These are phyloP conservation scores for Thuidium tamariscinum DNA, from an alignment of 225 moss, liverwort and hornwort species.

Conservation along the genomic window DNA sequence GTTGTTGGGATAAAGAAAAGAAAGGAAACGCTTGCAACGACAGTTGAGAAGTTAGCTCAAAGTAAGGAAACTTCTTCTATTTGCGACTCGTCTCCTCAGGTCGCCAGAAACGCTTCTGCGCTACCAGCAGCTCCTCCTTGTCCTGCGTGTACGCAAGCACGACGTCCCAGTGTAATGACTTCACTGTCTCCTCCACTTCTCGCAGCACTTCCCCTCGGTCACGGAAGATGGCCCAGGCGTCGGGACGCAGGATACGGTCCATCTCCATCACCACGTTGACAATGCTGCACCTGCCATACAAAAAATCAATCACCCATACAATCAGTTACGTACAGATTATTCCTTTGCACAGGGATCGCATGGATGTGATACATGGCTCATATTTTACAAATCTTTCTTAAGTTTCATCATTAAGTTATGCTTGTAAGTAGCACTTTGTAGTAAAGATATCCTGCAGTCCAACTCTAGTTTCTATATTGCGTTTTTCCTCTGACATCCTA, in stretches of 20 bases:
- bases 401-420: background rate
- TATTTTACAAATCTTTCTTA: background rate
- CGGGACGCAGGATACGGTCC: conserved; percentile 81
- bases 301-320: background rate
- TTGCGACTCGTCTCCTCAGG: conserved; percentile 8
- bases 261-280: conserved; percentile 66
- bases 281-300: conserved; percentile 48
- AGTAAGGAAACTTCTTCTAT: background rate
- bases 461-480: background rate
- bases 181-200: conserved; percentile 30
- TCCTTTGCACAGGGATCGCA: background rate
- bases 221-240: conserved; percentile 80
- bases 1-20: background rate
- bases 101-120: conserved; percentile 77
- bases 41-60: background rate
- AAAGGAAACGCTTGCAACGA: background rate
- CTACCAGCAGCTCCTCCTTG: conserved; percentile 58
- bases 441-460: background rate
- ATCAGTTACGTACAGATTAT: background rate
- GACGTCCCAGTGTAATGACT: conserved; percentile 66
- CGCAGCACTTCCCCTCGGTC: conserved; percentile 36
- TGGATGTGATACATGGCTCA: background rate
- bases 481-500: background rate
- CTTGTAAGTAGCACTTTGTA: background rate
- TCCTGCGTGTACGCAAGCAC: conserved; percentile 32